Evolutionary conservation across 2,329 filamentous ascomycete species (phyloP).

Genomic region (Mycocentrospora acerina): DNA sequence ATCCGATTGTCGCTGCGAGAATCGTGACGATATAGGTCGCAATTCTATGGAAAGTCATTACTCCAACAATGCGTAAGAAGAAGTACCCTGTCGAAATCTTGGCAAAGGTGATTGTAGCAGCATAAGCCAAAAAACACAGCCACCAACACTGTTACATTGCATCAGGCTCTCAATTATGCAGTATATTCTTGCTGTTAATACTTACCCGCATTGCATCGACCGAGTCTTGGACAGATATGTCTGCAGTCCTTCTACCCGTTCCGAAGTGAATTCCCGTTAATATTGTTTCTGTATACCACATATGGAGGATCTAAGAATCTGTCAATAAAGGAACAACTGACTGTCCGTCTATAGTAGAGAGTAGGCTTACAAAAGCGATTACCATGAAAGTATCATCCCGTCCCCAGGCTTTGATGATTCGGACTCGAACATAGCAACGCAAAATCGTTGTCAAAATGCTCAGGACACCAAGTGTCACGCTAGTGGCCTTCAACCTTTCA

Average conservation of each 20-base stretch:
- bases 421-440: conserved; percentile 13
- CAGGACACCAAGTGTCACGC: conserved; percentile 9
- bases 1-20: conserved; percentile 44
- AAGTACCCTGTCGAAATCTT: conserved; percentile 54
- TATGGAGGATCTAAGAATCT: conserved; percentile 5
- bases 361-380: conserved; percentile 13
- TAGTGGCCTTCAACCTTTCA: conserved; percentile 5
- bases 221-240: conserved; percentile 10
- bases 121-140: conserved; percentile 13
- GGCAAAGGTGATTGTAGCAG: conserved; percentile 11
- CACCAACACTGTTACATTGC: conserved; percentile 9
- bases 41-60: conserved; percentile 43
- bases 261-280: conserved; percentile 14
- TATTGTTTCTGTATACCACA: conserved; percentile 14
- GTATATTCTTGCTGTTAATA: background rate
- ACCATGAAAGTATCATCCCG: conserved; percentile 17
- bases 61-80: conserved; percentile 50
- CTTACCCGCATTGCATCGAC: conserved; percentile 13
- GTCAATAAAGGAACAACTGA: conserved; percentile 1
- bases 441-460: conserved; percentile 13
- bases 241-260: conserved; percentile 9
- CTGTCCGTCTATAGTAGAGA: too few relatives aligned
- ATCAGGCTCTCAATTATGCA: too few relatives aligned
- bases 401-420: conserved; percentile 14
- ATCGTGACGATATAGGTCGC: conserved; percentile 48